Conservation (phyloP, 2,329 filamentous ascomycete species). For the Aspergillus udagawae region DNA sequence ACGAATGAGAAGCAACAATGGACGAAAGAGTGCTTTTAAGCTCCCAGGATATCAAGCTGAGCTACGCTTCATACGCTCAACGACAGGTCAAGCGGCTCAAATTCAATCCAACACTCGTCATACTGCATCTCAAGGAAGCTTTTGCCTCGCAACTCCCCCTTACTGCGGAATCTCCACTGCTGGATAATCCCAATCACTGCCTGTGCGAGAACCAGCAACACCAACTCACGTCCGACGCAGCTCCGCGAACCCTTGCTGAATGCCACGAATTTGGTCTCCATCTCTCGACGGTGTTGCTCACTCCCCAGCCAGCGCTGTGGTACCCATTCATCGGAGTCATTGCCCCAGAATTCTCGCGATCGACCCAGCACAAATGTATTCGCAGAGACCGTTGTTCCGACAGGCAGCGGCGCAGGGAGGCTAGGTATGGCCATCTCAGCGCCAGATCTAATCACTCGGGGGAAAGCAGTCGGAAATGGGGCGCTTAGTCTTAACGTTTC, state of each 20-base stretch:
- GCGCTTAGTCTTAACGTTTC: conserved; percentile 13
- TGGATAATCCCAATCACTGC: conserved; percentile 8
- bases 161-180: conserved; percentile 9
- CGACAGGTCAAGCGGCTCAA: not conserved
- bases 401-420: conserved; percentile 9
- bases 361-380: conserved; percentile 16
- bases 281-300: conserved; percentile 8
- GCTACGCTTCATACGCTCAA: not conserved
- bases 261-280: conserved; percentile 14
- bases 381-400: conserved; percentile 16
- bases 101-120: conserved; percentile 11
- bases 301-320: conserved; percentile 16
- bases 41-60: not conserved
- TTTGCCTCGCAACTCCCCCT: conserved; percentile 9
- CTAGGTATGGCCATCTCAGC: conserved; percentile 11
- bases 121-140: conserved; percentile 19
- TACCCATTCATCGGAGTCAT: conserved; percentile 11
- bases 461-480: conserved; percentile 16
- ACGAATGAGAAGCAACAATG: not conserved
- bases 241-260: conserved; percentile 17
- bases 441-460: conserved; percentile 13
- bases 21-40: not conserved
- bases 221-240: conserved; percentile 16
- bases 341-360: conserved; percentile 15
- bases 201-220: conserved; percentile 10